phyloP scores from a whole-genome alignment of 495 filamentous ascomycete genomes.

The Hypoxylon crocopeplum region DNA sequence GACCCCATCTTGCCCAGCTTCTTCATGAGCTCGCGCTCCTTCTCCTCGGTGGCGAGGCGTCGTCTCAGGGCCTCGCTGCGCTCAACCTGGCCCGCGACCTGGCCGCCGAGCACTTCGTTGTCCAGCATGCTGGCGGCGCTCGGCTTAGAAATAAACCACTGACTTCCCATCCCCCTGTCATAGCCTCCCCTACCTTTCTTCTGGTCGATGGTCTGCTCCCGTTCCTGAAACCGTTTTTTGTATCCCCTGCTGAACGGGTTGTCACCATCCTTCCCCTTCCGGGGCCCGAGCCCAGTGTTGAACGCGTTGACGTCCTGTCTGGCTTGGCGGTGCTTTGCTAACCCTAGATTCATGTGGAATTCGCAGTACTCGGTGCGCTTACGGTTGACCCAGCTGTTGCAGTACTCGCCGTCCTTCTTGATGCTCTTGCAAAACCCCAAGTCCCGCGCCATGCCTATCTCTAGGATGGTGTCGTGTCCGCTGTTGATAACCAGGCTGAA shows the following conservation, averaged over 20 bases:
- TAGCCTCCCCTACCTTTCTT: conserved; percentile 60
- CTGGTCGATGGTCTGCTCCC: conserved; percentile 36
- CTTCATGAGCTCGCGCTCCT: conserved; percentile 80
- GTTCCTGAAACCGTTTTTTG: conserved; percentile 26
- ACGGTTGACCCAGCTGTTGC: conserved; percentile 84
- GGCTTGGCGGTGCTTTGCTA: conserved; percentile 71
- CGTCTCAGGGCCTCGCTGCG: conserved; percentile 71
- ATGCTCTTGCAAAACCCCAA: conserved; percentile 86
- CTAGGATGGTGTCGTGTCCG: conserved; percentile 86
- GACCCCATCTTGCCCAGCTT: conserved; percentile 67
- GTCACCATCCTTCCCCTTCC: conserved; percentile 45
- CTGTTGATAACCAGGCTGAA: conserved; percentile 85
- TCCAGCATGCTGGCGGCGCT: conserved; percentile 73
- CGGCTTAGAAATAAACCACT: conserved; percentile 61
- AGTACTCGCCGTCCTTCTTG: conserved; percentile 82
- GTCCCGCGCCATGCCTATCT: conserved; percentile 85
- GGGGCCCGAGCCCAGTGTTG: conserved; percentile 50
- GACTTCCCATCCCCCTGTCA: conserved; percentile 63
- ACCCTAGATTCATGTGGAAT: conserved; percentile 82
- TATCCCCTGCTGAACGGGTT: conserved; percentile 26
- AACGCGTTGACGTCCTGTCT: conserved; percentile 84
- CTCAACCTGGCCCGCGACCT: conserved; percentile 60
- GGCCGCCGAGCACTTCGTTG: conserved; percentile 60
- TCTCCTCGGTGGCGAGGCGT: conserved; percentile 73
- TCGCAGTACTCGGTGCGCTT: conserved; percentile 91